These are phyloP conservation scores for Serendipita indica DNA, from an alignment of 768 basidiomycete genomes.

Conservation along the genomic window DNA sequence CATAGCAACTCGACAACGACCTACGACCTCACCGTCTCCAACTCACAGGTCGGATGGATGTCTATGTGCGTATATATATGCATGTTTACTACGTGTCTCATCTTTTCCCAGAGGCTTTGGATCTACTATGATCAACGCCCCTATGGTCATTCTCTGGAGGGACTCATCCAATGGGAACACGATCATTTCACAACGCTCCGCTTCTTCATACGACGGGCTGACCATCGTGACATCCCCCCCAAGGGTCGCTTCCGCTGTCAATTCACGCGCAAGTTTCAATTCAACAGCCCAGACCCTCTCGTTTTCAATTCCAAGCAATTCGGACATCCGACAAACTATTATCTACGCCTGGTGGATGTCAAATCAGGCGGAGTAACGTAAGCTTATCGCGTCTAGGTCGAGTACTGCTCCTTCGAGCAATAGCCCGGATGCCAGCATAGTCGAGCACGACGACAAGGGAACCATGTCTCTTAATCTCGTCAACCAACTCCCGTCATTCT, in stretches of 20 bases:
- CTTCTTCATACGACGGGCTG: conserved; percentile 39
- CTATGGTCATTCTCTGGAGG: conserved; percentile 62
- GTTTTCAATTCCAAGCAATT: not conserved
- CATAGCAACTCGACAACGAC: not conserved
- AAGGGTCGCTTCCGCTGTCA: conserved; percentile 28
- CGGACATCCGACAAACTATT: not conserved
- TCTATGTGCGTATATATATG: not conserved
- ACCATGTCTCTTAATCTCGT: conserved; percentile 35
- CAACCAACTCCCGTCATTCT: too few relatives aligned
- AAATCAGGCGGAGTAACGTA: not conserved
- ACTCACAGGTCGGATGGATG: not conserved
- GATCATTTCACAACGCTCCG: conserved; percentile 36
- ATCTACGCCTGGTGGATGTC: not conserved
- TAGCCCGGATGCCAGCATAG: conserved; percentile 29
- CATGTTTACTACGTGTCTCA: not conserved
- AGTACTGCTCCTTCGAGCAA: not conserved
- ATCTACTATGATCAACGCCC: not conserved
- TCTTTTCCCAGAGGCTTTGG: not conserved
- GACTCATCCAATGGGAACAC: conserved; percentile 38
- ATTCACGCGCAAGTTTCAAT: not conserved
- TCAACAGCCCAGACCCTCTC: not conserved
- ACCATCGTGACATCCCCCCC: conserved; percentile 39
- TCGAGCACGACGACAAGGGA: conserved; percentile 35
- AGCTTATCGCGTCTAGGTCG: not conserved
- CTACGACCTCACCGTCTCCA: not conserved